A percentile compares a stretch with the other conserved stretches of the same genome.
These are phyloP conservation scores for Nicotiana knightiana DNA, from an alignment of 257 asterid species.

Conservation along the genomic window DNA sequence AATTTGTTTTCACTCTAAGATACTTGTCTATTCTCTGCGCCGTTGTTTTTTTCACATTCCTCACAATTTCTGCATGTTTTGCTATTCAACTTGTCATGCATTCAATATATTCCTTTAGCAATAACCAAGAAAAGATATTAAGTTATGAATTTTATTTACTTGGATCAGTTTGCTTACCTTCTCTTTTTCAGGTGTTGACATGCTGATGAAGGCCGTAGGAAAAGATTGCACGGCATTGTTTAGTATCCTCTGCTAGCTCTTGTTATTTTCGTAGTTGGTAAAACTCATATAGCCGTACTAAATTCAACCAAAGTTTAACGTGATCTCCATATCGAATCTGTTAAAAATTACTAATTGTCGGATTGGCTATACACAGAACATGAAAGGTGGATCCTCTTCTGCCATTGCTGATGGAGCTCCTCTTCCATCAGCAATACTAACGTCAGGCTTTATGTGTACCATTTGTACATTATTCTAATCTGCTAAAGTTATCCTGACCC, in stretches of 20 bases:
- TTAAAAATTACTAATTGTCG: not conserved
- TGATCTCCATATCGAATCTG: not conserved
- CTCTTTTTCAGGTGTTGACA: constrained; percentile 61
- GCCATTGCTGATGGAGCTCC: constrained; percentile 5
- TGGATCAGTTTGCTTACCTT: not conserved
- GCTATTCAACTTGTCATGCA: not conserved
- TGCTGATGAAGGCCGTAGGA: constrained; percentile 91
- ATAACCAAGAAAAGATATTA: not conserved
- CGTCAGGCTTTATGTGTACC: not conserved
- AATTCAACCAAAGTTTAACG: not conserved
- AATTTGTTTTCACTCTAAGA: not conserved
- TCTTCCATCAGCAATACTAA: not conserved
- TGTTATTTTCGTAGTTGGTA: not conserved
- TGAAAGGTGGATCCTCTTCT: not conserved
- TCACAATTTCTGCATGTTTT: not conserved
- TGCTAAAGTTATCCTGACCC: not conserved
- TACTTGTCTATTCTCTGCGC: not conserved
- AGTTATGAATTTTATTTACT: not conserved
- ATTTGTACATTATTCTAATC: not conserved
- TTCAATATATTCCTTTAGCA: not conserved
- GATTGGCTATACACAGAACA: not conserved
- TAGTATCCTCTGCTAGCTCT: constrained; percentile 63
- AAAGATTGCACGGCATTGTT: constrained; percentile 92
- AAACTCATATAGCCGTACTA: not conserved
- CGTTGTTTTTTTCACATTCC: not conserved